Base-by-base conservation (phyloP, 768 basidiomycete genomes). In the Rhodotorula sphaerocarpa region DNA sequence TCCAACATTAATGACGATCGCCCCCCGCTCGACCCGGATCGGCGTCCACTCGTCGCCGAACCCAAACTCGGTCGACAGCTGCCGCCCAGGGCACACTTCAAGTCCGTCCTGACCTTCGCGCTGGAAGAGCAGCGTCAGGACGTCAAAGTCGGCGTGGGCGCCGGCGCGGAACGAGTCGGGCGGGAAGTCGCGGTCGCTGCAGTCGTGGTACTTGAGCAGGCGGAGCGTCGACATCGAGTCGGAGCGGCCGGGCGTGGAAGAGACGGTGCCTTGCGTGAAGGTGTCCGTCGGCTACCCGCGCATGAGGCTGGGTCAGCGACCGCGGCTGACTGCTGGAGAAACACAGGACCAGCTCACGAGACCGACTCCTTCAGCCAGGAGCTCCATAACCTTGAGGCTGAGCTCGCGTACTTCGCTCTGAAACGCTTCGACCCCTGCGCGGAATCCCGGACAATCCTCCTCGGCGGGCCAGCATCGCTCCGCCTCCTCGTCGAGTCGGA, bases 121-220 rank as follows among this genome's bases (percentile, higher is more conserved):
- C 46, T 73, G 73, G 65, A 74, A 74, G 18, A 74, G 68, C 52
- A 74, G 57, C 20, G 73, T 74, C 41, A 74, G 59, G 50, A 73
- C 61, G 41, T 70, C 71, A 44, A 74, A 72, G 52, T 73, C 73
- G 28, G 72, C 70, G 52, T 74, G 73, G 4, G 73, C 67, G 52
- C 71, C 71, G 16, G 70, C 71, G 21, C 72, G 59, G 63, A 70
- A 71, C 55, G 70, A 72, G 61, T 69, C 68, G 16, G 52, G 47
- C 10, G 70, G 70, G 36, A 71, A 66, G 23, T 54, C 50, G 63
- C 69, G 71, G 16, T 70, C 71, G 34, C 65, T 63, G 57, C 66
- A 69, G 2, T 60, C 55, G 58, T 72, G 70, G 52, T 73, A 73
- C 47, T 73, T 70, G 31, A 73, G 62, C 23, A 73, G 36, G 20